Conservation (phyloP, 495 filamentous ascomycete genomes). For the Hyaloscypha variabilis region DNA sequence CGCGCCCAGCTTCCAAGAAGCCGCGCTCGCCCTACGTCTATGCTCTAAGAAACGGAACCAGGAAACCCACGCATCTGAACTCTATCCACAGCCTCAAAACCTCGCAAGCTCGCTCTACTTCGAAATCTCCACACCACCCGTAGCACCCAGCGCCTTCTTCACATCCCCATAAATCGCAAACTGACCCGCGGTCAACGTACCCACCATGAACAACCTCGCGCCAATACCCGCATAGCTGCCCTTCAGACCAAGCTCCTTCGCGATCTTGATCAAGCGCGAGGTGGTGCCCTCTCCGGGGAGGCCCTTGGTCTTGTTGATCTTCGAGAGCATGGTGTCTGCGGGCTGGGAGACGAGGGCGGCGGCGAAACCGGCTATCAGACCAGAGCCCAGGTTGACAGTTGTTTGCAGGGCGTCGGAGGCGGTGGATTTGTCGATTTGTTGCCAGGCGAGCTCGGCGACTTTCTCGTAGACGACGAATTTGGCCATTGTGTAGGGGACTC, state of each 20-base stretch:
- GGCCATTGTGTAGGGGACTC: constrained; percentile 99
- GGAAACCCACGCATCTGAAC: background rate
- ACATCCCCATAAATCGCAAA: constrained; percentile 95
- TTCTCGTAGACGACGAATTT: constrained; percentile 99
- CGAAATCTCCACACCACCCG: constrained; percentile 79
- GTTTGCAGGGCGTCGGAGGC: constrained; percentile 79
- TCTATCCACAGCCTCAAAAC: constrained; percentile 11
- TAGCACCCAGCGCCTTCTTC: constrained; percentile 66
- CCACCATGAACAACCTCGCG: constrained; percentile 85
- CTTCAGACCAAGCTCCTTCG: constrained; percentile 85
- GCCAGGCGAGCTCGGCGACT: constrained; percentile 80
- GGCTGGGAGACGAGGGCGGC: constrained; percentile 96
- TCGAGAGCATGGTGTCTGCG: constrained; percentile 98
- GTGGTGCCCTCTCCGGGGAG: constrained; percentile 92
- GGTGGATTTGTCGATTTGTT: constrained; percentile 72
- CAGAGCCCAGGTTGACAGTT: constrained; percentile 88
- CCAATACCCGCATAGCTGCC: constrained; percentile 92
- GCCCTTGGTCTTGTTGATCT: constrained; percentile 99
- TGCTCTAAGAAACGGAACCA: constrained; percentile 17
- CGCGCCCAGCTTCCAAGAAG: constrained; percentile 9
- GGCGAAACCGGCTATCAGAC: constrained; percentile 97
- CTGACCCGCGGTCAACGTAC: constrained; percentile 84
- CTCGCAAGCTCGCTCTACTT: constrained; percentile 21
- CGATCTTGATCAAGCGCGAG: constrained; percentile 92
- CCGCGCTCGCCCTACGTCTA: constrained; percentile 25